Evolutionary conservation across 352 stramenopile genomes (phyloP).

Genomic region (Phytophthora fragariaefolia): DNA sequence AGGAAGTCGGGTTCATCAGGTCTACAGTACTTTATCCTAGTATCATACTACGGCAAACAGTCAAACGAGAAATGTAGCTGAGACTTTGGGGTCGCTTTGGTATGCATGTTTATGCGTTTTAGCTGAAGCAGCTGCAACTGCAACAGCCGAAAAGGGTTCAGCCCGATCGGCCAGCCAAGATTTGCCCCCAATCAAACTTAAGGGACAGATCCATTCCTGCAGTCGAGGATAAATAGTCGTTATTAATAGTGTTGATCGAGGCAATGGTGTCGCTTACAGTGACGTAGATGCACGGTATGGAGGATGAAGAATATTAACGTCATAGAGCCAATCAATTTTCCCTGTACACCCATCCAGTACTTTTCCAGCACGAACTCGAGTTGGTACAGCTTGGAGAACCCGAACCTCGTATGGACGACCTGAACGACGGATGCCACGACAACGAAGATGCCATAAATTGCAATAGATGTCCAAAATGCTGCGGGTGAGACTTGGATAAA

Average conservation of each 20-base stretch:
- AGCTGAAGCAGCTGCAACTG: conserved; percentile 18
- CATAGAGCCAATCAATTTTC: conserved; percentile 30
- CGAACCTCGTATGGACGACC: conserved; percentile 33
- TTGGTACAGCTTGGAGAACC: conserved; percentile 30
- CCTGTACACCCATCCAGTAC: conserved; percentile 35
- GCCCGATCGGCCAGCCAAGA: background rate
- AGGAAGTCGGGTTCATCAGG: conserved; percentile 11
- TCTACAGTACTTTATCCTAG: too few relatives aligned
- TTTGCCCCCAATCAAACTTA: conserved; percentile 6
- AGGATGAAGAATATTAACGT: conserved; percentile 38
- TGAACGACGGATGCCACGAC: conserved; percentile 16
- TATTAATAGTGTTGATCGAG: background rate
- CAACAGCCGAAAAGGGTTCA: background rate
- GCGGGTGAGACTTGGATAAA: conserved; percentile 12
- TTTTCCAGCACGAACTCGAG: conserved; percentile 46
- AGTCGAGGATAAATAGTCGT: background rate
- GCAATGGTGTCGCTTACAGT: background rate
- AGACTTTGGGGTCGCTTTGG: background rate
- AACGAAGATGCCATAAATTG: conserved; percentile 9
- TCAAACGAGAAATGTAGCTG: too few relatives aligned
- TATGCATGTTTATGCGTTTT: background rate
- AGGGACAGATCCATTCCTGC: conserved; percentile 9
- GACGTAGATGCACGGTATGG: conserved; percentile 19
- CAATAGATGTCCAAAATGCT: conserved; percentile 8
- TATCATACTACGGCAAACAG: too few relatives aligned